Percentiles rank a stretch among this genome's conserved stretches.
Conservation (phyloP, 2,329 filamentous ascomycete species). For the Cytospora paraplurivora region DNA sequence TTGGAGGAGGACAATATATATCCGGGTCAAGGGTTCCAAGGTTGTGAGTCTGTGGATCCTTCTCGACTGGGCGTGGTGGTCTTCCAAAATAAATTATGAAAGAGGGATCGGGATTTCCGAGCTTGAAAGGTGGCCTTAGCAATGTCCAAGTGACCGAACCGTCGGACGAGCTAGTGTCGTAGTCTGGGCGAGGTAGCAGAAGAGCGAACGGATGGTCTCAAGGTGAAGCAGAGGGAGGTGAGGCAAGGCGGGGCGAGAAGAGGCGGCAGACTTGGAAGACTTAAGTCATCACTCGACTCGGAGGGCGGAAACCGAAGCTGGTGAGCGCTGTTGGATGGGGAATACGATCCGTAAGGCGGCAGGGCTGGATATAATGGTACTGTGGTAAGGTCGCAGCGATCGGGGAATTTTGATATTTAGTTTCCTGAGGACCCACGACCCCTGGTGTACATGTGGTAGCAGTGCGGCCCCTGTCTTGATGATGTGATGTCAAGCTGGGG, state of each 20-base stretch:
- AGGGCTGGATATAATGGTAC: conserved; percentile 19
- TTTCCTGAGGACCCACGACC: background rate
- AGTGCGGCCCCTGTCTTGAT: background rate
- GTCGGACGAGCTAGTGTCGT: conserved; percentile 8
- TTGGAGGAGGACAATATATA: background rate
- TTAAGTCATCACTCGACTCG: conserved; percentile 23
- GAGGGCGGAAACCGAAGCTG: conserved; percentile 14
- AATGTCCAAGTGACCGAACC: background rate
- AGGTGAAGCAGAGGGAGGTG: conserved; percentile 17
- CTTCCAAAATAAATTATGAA: background rate
- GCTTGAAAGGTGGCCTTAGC: background rate
- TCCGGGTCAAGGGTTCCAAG: background rate
- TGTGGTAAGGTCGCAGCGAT: conserved; percentile 6
- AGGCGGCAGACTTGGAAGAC: conserved; percentile 19
- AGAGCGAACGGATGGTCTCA: background rate
- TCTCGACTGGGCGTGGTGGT: background rate
- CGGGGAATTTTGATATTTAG: conserved; percentile 1
- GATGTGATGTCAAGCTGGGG: conserved; percentile 3
- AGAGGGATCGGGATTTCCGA: background rate
- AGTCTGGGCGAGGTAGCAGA: conserved; percentile 1
- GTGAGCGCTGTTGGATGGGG: conserved; percentile 16
- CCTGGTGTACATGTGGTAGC: background rate
- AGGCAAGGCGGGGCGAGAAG: conserved; percentile 17
- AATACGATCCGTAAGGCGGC: conserved; percentile 8
- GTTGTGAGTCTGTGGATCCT: background rate